Conservation (phyloP, 2,329 filamentous ascomycete genomes). For the Chaetoscypha palmicola region DNA sequence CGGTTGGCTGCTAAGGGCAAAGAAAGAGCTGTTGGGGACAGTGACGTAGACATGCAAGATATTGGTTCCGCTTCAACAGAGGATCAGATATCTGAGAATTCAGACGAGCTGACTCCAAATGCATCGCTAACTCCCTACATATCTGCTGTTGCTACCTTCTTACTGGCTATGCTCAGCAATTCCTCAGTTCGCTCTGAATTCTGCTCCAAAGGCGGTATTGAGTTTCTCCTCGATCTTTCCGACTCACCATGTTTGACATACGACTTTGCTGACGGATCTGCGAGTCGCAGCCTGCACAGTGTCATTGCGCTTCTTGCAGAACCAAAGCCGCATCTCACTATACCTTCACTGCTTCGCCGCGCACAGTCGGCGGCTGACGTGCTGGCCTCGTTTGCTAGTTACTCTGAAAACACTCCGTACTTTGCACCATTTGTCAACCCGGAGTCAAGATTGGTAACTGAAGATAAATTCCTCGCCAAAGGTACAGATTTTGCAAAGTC, state of each 20-base stretch:
- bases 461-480: constrained; percentile 41
- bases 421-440: constrained; percentile 60
- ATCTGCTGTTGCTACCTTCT: constrained; percentile 67
- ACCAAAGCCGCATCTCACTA: constrained; percentile 67
- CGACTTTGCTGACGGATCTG: constrained; percentile 59
- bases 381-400: constrained; percentile 56
- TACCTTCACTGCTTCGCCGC: constrained; percentile 74
- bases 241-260: constrained; percentile 74
- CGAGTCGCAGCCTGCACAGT: constrained; percentile 63
- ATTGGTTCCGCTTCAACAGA: constrained; percentile 28
- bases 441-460: constrained; percentile 32
- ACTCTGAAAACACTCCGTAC: constrained; percentile 49
- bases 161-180: constrained; percentile 38
- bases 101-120: constrained; percentile 21
- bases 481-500: constrained; percentile 77
- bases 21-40: constrained; percentile 38
- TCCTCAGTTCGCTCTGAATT: constrained; percentile 44
- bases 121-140: constrained; percentile 49
- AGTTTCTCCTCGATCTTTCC: constrained; percentile 76
- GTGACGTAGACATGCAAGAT: constrained; percentile 63
- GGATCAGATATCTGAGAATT: not conserved
- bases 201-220: constrained; percentile 71
- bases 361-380: constrained; percentile 62
- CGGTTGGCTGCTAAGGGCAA: constrained; percentile 34
- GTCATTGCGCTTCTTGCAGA: constrained; percentile 76